Evolutionary conservation across 1,139 yeast species (phyloP).

Genomic region (Protomyces pachydermus): DNA sequence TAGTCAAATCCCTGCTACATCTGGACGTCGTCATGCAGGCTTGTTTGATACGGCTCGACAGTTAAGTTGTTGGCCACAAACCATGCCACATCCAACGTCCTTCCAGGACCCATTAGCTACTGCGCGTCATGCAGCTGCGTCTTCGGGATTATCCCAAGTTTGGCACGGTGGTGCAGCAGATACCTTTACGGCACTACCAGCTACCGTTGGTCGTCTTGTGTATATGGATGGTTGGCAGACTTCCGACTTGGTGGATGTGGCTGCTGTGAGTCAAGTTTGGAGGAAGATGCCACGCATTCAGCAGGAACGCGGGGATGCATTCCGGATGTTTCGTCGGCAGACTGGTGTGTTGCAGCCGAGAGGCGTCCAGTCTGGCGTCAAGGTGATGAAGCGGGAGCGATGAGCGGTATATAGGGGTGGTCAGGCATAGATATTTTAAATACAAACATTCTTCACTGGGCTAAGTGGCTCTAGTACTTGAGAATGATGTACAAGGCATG

Average conservation of each 20-base stretch:
- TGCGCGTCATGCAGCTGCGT: not conserved
- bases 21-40: not conserved
- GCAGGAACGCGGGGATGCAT: not conserved
- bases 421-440: too few relatives aligned
- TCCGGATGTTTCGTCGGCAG: not conserved
- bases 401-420: too few relatives aligned
- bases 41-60: not conserved
- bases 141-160: not conserved
- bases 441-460: too few relatives aligned
- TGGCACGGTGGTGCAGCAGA: not conserved
- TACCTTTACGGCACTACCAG: not conserved
- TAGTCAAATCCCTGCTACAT: not conserved
- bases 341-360: too few relatives aligned
- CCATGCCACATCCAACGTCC: not conserved
- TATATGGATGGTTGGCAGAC: not conserved
- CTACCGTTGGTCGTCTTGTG: not conserved
- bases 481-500: constrained; percentile 27
- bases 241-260: too few relatives aligned
- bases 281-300: not conserved
- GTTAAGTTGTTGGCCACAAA: not conserved
- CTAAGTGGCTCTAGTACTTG: constrained; percentile 14
- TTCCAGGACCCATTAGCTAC: not conserved
- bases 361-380: too few relatives aligned
- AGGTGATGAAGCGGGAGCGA: too few relatives aligned
- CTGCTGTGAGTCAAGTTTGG: not conserved